Evolutionary conservation across 495 filamentous ascomycete genomes (phyloP), one percentile per base, ranked within the genome.

Genomic region (Xylaria acuta): DNA sequence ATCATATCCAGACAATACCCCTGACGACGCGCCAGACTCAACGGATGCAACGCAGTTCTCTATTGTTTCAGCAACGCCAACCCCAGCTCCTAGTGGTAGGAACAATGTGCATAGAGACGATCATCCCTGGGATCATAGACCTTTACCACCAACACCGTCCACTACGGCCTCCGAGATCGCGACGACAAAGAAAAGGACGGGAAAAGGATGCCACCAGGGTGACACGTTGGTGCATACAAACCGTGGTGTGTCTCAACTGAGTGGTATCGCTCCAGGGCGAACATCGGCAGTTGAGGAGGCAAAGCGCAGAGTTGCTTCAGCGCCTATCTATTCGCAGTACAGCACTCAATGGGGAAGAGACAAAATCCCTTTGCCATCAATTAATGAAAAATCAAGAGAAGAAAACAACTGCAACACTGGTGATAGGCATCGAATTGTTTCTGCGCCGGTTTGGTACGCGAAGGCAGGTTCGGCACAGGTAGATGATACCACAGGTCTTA

Each of bases 91-190:
- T 59, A 75, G 18, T 77, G 76, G 62, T n/a, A 47, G 45, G 1
- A 43, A 53, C 7, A 45, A 62, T 9, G 12, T 43, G 25, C 64
- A 56, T 30, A n/a, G 25, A 8, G 64, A 59, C 22, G 0, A 66
- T 43, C 75, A 67, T 22, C 73, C 75, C 20, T 82, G 80, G 73
- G 81, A 84, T 53, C 66, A 70, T 76, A 72, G 87, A 75, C 79
- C 87, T 78, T 69, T 90, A 7, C 85, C 85, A n/a, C 81, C 82
- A 45, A 76, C 89, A 12, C 90, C 89, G 27, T 83, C 86, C 1
- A 86, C 86, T 9, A 84, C 86, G 1, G 77, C 86, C 1, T 87
- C 86, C n/a, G 70, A 75, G 45, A 73, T 76, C n/a, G 65, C 34
- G 22, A 66, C 67, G 38, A 43, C 56, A 27, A 66, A 70, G 56